phyloP scores from a whole-genome alignment of 208 protist species.

The Leishmania aethiopica region DNA sequence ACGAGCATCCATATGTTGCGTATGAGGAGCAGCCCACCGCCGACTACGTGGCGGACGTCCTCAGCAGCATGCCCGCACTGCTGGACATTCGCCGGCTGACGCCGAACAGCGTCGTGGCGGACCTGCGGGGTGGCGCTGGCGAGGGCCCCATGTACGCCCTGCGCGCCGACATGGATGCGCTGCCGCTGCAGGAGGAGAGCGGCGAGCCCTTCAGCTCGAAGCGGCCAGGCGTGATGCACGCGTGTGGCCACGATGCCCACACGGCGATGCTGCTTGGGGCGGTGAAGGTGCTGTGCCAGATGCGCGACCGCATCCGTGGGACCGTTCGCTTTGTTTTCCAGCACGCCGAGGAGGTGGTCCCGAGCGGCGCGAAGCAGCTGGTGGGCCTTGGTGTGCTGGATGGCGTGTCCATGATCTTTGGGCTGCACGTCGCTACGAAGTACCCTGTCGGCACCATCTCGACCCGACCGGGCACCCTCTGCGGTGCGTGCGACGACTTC shows the following conservation, averaged over 20 bases:
- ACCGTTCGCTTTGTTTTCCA: constrained; percentile 83
- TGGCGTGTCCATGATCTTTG: constrained; percentile 74
- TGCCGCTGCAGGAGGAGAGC: constrained; percentile 69
- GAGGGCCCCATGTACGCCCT: constrained; percentile 59
- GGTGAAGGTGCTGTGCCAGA: constrained; percentile 57
- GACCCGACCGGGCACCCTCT: constrained; percentile 41
- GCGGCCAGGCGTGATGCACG: constrained; percentile 62
- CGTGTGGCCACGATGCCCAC: constrained; percentile 76
- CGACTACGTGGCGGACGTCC: constrained; percentile 63
- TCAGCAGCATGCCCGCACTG: constrained; percentile 46
- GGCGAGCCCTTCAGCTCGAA: constrained; percentile 58
- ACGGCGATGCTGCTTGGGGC: constrained; percentile 73
- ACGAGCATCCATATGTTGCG: constrained; percentile 58
- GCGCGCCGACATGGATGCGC: constrained; percentile 73
- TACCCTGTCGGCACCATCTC: constrained; percentile 24
- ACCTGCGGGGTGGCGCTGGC: constrained; percentile 60
- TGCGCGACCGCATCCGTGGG: constrained; percentile 55
- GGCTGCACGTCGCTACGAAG: constrained; percentile 42
- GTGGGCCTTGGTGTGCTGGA: constrained; percentile 54
- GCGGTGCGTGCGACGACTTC: constrained; percentile 67
- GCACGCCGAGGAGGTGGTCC: constrained; percentile 73
- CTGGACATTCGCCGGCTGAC: constrained; percentile 59
- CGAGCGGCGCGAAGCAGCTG: constrained; percentile 65
- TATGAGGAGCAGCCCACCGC: constrained; percentile 76
- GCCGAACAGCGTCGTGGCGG: constrained; percentile 61